These are phyloP conservation scores for Penicillium sp. DNA, from an alignment of 2,329 filamentous ascomycete species.

Conservation along the genomic window DNA sequence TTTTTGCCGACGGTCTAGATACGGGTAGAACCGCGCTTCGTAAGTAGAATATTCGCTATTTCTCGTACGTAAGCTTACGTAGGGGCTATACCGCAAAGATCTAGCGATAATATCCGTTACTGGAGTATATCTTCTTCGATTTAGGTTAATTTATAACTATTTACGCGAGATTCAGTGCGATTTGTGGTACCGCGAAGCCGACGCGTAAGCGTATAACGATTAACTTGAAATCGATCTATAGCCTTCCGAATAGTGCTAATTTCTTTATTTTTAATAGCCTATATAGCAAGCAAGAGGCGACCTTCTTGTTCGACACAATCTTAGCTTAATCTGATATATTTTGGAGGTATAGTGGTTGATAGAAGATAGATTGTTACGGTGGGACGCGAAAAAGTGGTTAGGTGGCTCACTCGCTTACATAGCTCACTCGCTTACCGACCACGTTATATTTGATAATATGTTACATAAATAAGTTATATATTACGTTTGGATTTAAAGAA, in stretches of 20 bases:
- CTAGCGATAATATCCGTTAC: neutral
- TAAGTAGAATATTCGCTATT: neutral
- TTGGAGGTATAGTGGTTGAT: neutral
- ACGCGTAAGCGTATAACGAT: too few species aligned
- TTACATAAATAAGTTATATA: too few species aligned
- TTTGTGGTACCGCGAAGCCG: neutral
- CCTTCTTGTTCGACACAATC: neutral
- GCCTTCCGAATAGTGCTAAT: too few species aligned
- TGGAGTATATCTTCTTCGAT: too few species aligned
- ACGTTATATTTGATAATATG: too few species aligned
- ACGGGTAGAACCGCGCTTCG: neutral
- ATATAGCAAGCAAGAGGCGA: neutral
- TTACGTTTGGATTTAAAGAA: too few species aligned
- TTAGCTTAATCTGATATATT: neutral
- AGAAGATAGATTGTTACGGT: too few species aligned
- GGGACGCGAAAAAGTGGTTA: too few species aligned
- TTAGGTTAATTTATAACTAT: neutral
- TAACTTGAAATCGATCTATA: too few species aligned
- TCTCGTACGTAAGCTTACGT: neutral
- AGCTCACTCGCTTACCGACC: too few species aligned
- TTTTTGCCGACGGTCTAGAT: too few species aligned
- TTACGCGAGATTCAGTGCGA: neutral
- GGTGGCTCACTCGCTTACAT: too few species aligned
- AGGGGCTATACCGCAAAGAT: neutral
- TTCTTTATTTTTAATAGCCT: neutral